Base-by-base conservation (phyloP, 768 basidiomycete genomes). In the Leccinum sublutescens region DNA sequence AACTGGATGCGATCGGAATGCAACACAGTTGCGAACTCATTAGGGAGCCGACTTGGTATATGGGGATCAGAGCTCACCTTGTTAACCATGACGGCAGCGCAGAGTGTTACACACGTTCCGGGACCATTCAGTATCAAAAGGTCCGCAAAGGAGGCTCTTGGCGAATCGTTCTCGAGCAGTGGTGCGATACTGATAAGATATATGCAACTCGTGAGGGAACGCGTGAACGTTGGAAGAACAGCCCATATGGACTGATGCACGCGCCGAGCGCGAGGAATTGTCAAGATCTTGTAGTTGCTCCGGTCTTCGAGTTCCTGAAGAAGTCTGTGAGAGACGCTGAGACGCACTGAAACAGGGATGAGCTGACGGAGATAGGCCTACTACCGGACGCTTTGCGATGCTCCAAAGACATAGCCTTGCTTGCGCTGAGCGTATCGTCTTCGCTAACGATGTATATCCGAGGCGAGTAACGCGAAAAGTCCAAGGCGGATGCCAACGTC, bases 51-150 rank as follows among this genome's bases (percentile, higher is more conserved):
- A 21, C 31, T 48, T 25, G 34, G 23, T 40, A 50, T 14, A 17
- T n/a, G 40, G 47, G 68, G 36, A 52, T 57, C 5, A 43, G 48
- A 14, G 76, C 84, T 64, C 70, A 91, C 94, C 73, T 83, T 85
- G 64, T 88, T 88, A 47, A 93, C 57, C 68, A 85, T 87, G 14
- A 85, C 81, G 1, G 89, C 85, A 15, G 82, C 59, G 58, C 89
- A 92, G 6, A 98, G 78, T 5, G 88, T 77, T 34, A 95, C 85
- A 70, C 93, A 95, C 6, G 96, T 98, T 15, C 97, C 96, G 0
- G 97, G 97, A 2, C 97, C 97, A 72, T 98, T 98, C 29, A 98
- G 74, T 53, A 99, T 76, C 52, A 99, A 77, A 29, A 93, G 76
- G 58, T 98, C 93, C 27, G 86, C 82, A 66, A 86, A 85, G 4